Evolutionary conservation across 2,329 filamentous ascomycete species (phyloP), one percentile per base, ranked within the genome.

Genomic region (Penicillium sp.): DNA sequence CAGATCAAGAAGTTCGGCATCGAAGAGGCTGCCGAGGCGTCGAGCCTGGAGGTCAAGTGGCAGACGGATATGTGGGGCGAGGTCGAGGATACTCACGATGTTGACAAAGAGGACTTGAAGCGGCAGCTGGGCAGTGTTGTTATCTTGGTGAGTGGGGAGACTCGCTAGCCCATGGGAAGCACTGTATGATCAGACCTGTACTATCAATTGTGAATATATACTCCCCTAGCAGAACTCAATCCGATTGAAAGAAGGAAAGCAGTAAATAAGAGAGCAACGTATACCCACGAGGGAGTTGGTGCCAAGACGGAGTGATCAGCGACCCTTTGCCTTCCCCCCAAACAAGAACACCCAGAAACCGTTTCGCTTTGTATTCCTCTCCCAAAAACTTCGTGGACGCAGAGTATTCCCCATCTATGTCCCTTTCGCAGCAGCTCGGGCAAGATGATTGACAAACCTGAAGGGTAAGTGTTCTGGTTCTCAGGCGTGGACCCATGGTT

Each of bases 21-120:
- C 9, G 86, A 94, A 57, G 82, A 94, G 62, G 91, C 90, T 1
- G 83, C 87, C 0, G 74, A 77, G 56, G 84, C 85, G 10, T 82
- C 84, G 4, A 95, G 79, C 56, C 64, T 94, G 28, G 93, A 98
- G 72, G 87, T 95, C 11, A 76, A 80, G 49, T 96, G 88, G 84
- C 93, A 98, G 76, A 94, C 84, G 1, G 73, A 78, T 18, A 83
- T 86, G 67, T 97, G 93, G 91, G 93, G 93, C 7, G 90, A 95
- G 73, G 93, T 98, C 1, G 93, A 98, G 65, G 90, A 98, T 67
- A 95, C 90, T 18, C 93, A 98, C 68, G 93, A 98, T 72, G 93
- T 98, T 1, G 86, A 94, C 57, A 86, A 83, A 65, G 91, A 94
- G 67, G 93, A 98, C 66, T 55, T 97, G 51, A 79, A 81, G 60